Conservation (phyloP, 495 filamentous ascomycete genomes). For the Cryomyces antarcticus region DNA sequence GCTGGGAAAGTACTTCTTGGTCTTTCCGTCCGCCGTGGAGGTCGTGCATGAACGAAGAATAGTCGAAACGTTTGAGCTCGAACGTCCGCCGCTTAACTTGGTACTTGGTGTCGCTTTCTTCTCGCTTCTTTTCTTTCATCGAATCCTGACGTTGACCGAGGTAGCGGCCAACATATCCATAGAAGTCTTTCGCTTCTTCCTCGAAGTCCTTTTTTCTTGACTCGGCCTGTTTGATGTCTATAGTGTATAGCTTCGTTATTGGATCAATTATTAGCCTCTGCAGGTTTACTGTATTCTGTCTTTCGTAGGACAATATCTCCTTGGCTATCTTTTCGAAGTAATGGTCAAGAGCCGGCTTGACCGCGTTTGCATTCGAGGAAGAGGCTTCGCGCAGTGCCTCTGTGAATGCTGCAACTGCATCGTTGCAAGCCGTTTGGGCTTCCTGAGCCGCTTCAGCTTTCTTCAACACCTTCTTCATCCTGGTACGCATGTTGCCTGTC, state of each 20-base stretch:
- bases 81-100: constrained; percentile 85
- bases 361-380: constrained; percentile 78
- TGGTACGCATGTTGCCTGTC: constrained; percentile 76
- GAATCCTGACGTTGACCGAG: constrained; percentile 90
- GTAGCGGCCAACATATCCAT: constrained; percentile 83
- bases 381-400: constrained; percentile 77
- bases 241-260: constrained; percentile 70
- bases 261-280: constrained; percentile 91
- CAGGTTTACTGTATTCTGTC: constrained; percentile 61
- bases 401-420: constrained; percentile 62
- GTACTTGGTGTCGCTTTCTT: constrained; percentile 89
- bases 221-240: constrained; percentile 96
- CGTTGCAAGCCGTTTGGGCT: constrained; percentile 66
- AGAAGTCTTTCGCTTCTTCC: constrained; percentile 95
- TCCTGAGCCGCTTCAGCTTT: constrained; percentile 69
- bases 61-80: constrained; percentile 93
- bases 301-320: constrained; percentile 75
- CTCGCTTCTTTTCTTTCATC: constrained; percentile 87
- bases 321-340: constrained; percentile 94
- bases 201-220: constrained; percentile 95
- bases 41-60: constrained; percentile 98
- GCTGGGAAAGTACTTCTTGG: constrained; percentile 85
- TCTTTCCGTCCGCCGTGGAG: constrained; percentile 93
- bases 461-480: constrained; percentile 91
- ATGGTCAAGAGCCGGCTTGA: constrained; percentile 87